A percentile compares a stretch with the other conserved stretches of the same genome.
phyloP scores from a whole-genome alignment of 345 rosid genomes.

The Eucalyptus curtisii region DNA sequence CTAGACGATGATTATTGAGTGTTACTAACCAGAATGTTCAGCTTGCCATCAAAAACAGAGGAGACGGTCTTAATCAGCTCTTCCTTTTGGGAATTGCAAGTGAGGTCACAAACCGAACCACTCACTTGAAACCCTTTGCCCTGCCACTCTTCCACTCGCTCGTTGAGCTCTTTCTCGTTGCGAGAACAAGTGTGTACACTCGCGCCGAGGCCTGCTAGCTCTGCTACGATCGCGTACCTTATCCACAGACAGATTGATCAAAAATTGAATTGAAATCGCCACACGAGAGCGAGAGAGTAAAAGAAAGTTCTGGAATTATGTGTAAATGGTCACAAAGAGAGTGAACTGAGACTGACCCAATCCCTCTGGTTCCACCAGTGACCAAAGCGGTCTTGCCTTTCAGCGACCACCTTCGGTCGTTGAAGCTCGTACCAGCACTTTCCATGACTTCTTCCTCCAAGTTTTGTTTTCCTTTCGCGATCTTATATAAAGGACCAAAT shows the following conservation, averaged over 20 bases:
- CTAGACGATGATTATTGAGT: background rate
- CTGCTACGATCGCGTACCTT: conserved; percentile 50
- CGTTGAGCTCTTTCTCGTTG: conserved; percentile 29
- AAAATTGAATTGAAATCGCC: background rate
- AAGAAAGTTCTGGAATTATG: background rate
- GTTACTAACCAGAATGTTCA: conserved; percentile 51
- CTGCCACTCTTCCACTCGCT: conserved; percentile 35
- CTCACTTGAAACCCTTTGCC: conserved; percentile 35
- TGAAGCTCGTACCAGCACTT: conserved; percentile 1
- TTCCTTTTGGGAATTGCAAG: conserved; percentile 21
- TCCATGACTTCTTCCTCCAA: background rate
- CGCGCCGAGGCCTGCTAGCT: conserved; percentile 48
- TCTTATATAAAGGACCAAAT: background rate
- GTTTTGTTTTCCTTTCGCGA: background rate
- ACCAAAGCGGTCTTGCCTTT: conserved; percentile 48
- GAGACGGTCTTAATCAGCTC: conserved; percentile 29
- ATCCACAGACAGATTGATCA: too few species aligned
- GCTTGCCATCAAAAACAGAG: conserved; percentile 33
- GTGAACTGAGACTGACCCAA: conserved; percentile 21
- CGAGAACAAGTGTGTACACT: conserved; percentile 42
- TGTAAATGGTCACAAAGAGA: background rate
- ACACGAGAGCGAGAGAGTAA: background rate
- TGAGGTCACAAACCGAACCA: conserved; percentile 53
- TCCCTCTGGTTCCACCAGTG: conserved; percentile 62
- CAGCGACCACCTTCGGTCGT: conserved; percentile 59